phyloP scores from a whole-genome alignment of 441 rosid species.

The Syzygium malaccense region DNA sequence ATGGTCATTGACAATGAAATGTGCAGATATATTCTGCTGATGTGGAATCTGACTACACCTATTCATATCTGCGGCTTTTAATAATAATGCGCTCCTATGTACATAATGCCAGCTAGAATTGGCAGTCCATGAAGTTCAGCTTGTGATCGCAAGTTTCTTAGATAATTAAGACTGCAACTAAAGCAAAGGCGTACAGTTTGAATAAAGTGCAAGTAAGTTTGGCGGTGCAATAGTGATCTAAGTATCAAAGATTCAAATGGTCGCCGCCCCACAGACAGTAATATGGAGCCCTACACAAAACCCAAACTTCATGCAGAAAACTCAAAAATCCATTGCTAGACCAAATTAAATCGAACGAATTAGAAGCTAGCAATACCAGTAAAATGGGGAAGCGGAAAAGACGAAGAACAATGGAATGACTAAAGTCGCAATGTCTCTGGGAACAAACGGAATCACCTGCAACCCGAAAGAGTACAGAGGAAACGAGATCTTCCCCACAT shows the following conservation, averaged over 20 bases:
- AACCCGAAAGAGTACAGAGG: conserved; percentile 14
- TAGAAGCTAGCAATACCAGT: neutral
- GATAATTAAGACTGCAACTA: neutral
- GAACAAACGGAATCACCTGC: conserved; percentile 31
- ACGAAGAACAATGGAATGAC: neutral
- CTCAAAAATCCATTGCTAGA: neutral
- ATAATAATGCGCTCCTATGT: neutral
- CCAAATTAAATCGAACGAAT: neutral
- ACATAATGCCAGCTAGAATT: neutral
- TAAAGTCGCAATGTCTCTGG: neutral
- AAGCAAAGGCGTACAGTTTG: neutral
- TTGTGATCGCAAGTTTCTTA: neutral
- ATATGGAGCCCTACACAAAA: neutral
- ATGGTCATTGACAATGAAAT: neutral
- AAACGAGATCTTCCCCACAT: conserved; percentile 11
- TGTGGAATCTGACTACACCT: neutral
- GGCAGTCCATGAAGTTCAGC: neutral
- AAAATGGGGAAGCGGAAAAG: neutral
- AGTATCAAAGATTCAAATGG: neutral
- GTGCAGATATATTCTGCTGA: neutral
- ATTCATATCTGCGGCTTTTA: neutral
- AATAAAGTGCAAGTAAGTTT: neutral
- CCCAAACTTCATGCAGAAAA: neutral
- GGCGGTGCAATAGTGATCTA: neutral
- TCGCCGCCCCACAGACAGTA: neutral